Base-by-base conservation (phyloP, 495 filamentous ascomycete species). In the Hypoxylon cercidicola region DNA sequence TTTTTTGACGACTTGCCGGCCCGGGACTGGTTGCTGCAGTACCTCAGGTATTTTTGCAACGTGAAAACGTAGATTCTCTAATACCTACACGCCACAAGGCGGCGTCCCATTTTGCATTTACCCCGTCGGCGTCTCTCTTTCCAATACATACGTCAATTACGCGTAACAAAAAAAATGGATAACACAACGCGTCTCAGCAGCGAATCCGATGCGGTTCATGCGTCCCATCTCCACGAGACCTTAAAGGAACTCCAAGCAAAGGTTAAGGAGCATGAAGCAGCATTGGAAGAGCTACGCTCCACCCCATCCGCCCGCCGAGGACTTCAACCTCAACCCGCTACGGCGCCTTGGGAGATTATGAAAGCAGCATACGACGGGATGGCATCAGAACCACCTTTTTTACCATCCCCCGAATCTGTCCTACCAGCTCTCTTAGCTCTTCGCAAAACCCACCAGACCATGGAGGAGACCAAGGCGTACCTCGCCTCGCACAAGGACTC, bases 401-500 rank as follows among this genome's bases (percentile, higher is more conserved):
- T 93, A 18, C 90, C 92, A 20, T 76, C 78, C 10, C 76, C 85
- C 7, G 85, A 84, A 15, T 93, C 91, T 16, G 80, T 86, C 20
- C 73, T 96, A 8, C 90, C 91, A 5, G 84, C 88, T 19, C 79
- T 96, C 0, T 73, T 96, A 7, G 90, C 91, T 1, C 73, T 91
- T 23, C 84, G 88, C 30, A 86, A 84, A 55, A 88, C 85, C 1
- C 78, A 86, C 30, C 82, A 82, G 37, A 85, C 87, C 19, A 84
- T 91, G 45, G 71, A 80, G 37, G 88, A 90, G 59, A 88, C 85
- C 19, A 87, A 84, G 57, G 74, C 78, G 3, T 87, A 86, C 12
- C 81, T 90, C 21, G 64, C 72, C n/a, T 77, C 81, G 32, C 84
- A 87, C 3, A 77, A 81, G 47, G 72, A 78, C 10, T 81, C 82